Base-by-base conservation (phyloP, 2,329 filamentous ascomycete genomes). In the Leptodontidium sp. region DNA sequence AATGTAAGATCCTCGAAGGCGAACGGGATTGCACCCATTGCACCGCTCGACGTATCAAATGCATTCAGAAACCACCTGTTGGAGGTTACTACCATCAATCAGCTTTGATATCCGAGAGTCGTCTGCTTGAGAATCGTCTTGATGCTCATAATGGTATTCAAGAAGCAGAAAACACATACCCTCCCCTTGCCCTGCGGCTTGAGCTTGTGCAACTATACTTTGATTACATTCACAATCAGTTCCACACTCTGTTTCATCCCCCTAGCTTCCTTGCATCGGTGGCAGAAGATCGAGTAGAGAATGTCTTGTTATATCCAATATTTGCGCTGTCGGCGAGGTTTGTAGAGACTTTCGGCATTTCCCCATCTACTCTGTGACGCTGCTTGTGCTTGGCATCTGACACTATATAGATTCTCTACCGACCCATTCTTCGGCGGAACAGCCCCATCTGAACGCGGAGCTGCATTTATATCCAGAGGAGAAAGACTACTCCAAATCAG, bases 301-400 rank as follows among this genome's bases (percentile, higher is more conserved):
- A 61, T 24, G 70, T 73, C 26, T 43, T 74, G 53, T 32, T 74
- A 21, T 70, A 68, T 63, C 69, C 69, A 12, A 71, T 73, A 50
- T 69, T 72, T 59, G 70, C 72, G 1, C 62, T 74, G 43, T 72
- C 70, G 17, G 71, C 73, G 47, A 72, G 72, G 72, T 74, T 17
- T 12, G 43, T 62, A 9, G 43, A 29, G n/a, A 40, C 5, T 15
- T 9, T 43, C 21, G 38, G 38, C 9, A 77, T 74, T 82, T 83
- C 55, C 24, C 15, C 32, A 14, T 29, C 15, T 58, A 11, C 15
- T n/a, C 15, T n/a, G n/a, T 58, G n/a, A 4, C 12, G 14, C 9
- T 12, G 11, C 38, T 9, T 3, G 12, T 59, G 32, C 1, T 5
- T 5, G 26, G 21, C 8, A 40, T 35, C 59, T 62, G 45, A 62